Evolutionary conservation across 2,329 filamentous ascomycete species (phyloP).

Genomic region (Claviceps fusiformis): DNA sequence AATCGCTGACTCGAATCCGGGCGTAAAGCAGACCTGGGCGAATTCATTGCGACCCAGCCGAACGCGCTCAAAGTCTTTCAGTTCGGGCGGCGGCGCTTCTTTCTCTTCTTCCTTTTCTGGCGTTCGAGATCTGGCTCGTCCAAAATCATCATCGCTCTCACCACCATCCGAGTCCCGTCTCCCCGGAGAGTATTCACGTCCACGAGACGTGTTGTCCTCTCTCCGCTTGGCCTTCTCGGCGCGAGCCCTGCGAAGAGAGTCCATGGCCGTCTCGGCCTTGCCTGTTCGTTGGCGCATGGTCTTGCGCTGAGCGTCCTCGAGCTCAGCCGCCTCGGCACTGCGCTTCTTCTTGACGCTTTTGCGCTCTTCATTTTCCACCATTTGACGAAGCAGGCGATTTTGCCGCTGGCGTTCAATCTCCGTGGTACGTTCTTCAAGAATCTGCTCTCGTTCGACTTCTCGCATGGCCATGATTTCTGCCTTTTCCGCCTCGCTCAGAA

Average conservation of each 20-base stretch:
- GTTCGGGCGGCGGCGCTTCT: constrained; percentile 54
- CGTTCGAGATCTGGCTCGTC: constrained; percentile 39
- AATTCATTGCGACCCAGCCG: constrained; percentile 78
- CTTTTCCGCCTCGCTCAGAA: constrained; percentile 60
- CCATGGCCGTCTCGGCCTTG: constrained; percentile 49
- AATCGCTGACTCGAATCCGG: constrained; percentile 72
- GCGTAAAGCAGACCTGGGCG: constrained; percentile 83
- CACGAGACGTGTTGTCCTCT: constrained; percentile 41
- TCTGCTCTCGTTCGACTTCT: constrained; percentile 81
- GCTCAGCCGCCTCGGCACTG: constrained; percentile 64
- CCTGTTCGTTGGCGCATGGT: constrained; percentile 54
- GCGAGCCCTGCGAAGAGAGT: constrained; percentile 47
- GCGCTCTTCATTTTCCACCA: constrained; percentile 55
- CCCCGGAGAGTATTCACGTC: constrained; percentile 36
- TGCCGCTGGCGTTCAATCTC: constrained; percentile 73
- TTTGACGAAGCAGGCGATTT: constrained; percentile 65
- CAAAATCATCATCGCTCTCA: constrained; percentile 72
- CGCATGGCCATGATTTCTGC: constrained; percentile 70
- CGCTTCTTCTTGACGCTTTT: constrained; percentile 48
- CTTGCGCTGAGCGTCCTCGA: constrained; percentile 65
- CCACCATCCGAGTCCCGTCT: constrained; percentile 31
- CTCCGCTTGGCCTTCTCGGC: constrained; percentile 42
- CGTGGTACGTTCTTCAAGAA: constrained; percentile 75
- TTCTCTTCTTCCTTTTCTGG: constrained; percentile 54
- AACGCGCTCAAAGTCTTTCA: constrained; percentile 73